Conservation (phyloP, 2,329 filamentous ascomycete genomes). For the Dactylellina drechsleri region DNA sequence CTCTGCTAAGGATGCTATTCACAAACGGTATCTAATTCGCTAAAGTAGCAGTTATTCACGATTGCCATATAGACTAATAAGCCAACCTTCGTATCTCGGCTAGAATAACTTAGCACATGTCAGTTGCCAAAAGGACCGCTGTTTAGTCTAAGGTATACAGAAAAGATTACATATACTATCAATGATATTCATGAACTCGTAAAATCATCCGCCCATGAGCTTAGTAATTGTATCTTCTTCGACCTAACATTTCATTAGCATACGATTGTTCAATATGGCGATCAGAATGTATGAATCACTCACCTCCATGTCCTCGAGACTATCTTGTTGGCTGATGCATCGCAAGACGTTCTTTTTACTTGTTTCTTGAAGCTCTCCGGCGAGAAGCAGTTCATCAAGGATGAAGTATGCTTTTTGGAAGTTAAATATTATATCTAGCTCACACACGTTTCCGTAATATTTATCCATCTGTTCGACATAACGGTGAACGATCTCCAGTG, state of each 20-base stretch:
- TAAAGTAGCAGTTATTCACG: too few relatives aligned
- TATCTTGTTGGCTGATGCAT: constrained; percentile 97
- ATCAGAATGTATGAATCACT: constrained; percentile 71
- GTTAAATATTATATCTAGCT: constrained; percentile 99
- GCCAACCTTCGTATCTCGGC: too few relatives aligned
- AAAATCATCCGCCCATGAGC: constrained; percentile 41
- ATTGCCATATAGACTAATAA: too few relatives aligned
- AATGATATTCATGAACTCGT: too few relatives aligned
- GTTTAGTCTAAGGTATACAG: background rate
- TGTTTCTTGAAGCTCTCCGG: constrained; percentile 97
- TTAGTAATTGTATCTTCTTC: constrained; percentile 53
- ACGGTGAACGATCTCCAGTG: constrained; percentile 96
- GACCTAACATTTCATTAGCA: constrained; percentile 29
- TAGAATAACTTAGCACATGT: background rate
- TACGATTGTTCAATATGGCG: background rate
- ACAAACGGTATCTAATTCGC: too few relatives aligned
- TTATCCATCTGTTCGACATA: constrained; percentile 99
- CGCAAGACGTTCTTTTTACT: constrained; percentile 98
- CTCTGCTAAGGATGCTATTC: too few relatives aligned
- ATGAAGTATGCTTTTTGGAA: constrained; percentile 99
- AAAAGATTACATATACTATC: background rate
- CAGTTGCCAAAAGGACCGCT: background rate
- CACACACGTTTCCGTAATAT: constrained; percentile 99
- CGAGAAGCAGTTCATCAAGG: constrained; percentile 91
- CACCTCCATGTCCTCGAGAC: constrained; percentile 99